Conservation (phyloP, 805 yeast genomes). For the Yueomyces sp. region DNA sequence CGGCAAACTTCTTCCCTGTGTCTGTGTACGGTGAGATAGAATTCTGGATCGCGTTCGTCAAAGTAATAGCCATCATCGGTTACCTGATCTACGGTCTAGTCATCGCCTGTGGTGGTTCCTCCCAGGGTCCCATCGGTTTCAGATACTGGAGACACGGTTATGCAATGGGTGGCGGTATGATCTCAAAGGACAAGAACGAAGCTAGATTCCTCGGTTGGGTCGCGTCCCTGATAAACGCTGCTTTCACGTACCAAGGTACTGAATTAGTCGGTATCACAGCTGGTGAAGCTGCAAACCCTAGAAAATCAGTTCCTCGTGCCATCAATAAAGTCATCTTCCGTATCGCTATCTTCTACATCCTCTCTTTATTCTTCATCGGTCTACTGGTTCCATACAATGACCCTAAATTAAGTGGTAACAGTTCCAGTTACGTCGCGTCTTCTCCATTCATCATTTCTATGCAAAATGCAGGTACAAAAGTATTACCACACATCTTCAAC, state of each 20-base stretch:
- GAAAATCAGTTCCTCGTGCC: slow-evolving; percentile 59
- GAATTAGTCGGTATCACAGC: slow-evolving; percentile 66
- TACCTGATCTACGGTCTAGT: slow-evolving; percentile 51
- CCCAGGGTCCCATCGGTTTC: slow-evolving; percentile 60
- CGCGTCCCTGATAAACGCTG: slow-evolving; percentile 54
- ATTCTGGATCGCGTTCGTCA: slow-evolving; percentile 58
- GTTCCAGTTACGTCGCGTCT: slow-evolving; percentile 31
- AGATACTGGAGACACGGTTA: slow-evolving; percentile 75
- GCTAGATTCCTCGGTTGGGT: slow-evolving; percentile 60
- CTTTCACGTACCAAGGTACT: slow-evolving; percentile 73
- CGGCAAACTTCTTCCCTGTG: slow-evolving; percentile 52
- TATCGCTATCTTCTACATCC: slow-evolving; percentile 51
- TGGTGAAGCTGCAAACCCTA: slow-evolving; percentile 61
- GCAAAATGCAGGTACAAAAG: slow-evolving; percentile 49
- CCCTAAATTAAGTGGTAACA: slow-evolving; percentile 29
- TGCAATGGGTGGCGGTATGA: slow-evolving; percentile 56
- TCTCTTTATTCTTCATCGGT: slow-evolving; percentile 56
- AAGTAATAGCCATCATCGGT: slow-evolving; percentile 59
- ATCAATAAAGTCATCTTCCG: slow-evolving; percentile 56
- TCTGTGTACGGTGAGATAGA: slow-evolving; percentile 62
- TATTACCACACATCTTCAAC: slow-evolving; percentile 57
- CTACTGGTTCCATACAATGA: slow-evolving; percentile 58
- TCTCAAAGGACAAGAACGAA: slow-evolving; percentile 34
- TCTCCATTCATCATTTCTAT: slow-evolving; percentile 71
- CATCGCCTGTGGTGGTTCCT: slow-evolving; percentile 68